These are phyloP conservation scores for Solanum lignicaule DNA, from an alignment of 257 asterid genomes.

Conservation along the genomic window DNA sequence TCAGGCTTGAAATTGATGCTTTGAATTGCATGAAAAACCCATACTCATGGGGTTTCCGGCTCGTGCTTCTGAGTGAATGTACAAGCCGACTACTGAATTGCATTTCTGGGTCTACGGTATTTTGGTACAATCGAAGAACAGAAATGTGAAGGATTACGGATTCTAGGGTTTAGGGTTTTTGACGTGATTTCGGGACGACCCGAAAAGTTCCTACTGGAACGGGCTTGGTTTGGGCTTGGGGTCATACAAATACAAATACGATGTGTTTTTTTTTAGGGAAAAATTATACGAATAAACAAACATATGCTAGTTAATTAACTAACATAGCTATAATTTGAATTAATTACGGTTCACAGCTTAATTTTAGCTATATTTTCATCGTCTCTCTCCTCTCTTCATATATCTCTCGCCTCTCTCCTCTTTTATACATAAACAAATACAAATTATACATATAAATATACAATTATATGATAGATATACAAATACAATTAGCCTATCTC, in stretches of 20 bases:
- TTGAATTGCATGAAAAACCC: constrained; percentile 21
- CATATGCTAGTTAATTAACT: too few relatives aligned
- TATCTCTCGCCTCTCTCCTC: too few relatives aligned
- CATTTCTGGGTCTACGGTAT: constrained; percentile 5
- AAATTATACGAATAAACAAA: too few relatives aligned
- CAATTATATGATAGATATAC: too few relatives aligned
- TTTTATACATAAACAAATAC: too few relatives aligned
- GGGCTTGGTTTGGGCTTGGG: background rate
- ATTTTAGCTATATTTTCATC: too few relatives aligned
- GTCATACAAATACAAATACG: background rate
- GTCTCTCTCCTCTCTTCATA: too few relatives aligned
- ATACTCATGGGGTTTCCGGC: background rate
- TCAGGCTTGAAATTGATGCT: constrained; percentile 66
- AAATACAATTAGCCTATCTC: too few relatives aligned
- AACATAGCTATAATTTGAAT: too few relatives aligned
- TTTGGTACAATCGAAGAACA: background rate
- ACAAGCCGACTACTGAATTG: background rate
- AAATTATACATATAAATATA: too few relatives aligned
- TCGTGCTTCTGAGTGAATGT: background rate
- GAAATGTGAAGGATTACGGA: background rate
- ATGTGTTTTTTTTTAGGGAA: too few relatives aligned
- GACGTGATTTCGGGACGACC: background rate
- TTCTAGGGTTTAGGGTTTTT: background rate
- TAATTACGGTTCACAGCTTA: too few relatives aligned
- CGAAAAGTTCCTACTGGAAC: background rate